phyloP scores from a whole-genome alignment of 768 basidiomycete species.

The Hemileccinum impolitum region DNA sequence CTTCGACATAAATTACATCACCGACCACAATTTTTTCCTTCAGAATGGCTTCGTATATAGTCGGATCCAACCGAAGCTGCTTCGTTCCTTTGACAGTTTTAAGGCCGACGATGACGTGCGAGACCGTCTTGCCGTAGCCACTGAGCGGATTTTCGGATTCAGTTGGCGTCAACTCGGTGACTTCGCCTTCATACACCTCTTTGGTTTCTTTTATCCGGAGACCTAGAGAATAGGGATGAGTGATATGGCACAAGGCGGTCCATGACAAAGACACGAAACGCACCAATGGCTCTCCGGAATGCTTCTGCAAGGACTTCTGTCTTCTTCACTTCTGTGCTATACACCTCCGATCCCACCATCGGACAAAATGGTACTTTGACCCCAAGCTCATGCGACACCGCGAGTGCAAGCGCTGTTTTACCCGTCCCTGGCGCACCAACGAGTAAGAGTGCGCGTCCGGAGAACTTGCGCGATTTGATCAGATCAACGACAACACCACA shows the following conservation, averaged over 20 bases:
- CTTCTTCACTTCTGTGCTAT: conserved; percentile 97
- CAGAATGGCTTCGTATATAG: conserved; percentile 94
- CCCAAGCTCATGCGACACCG: conserved; percentile 91
- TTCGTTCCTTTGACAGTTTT: conserved; percentile 94
- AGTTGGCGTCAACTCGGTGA: conserved; percentile 93
- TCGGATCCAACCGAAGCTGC: conserved; percentile 89
- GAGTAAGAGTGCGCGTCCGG: conserved; percentile 86
- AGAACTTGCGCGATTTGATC: conserved; percentile 88
- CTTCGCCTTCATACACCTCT: conserved; percentile 97
- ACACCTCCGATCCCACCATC: conserved; percentile 98
- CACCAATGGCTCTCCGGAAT: conserved; percentile 94
- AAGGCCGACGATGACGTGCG: conserved; percentile 94
- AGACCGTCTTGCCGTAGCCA: conserved; percentile 97
- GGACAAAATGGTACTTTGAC: conserved; percentile 96
- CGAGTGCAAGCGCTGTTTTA: conserved; percentile 96
- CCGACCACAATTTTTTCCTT: conserved; percentile 97
- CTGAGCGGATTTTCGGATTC: conserved; percentile 97
- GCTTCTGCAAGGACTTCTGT: conserved; percentile 95
- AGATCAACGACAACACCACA: conserved; percentile 90
- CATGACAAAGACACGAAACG: conserved; percentile 27
- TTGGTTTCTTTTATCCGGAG: conserved; percentile 99
- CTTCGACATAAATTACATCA: conserved; percentile 95
- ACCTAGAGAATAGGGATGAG: conserved; percentile 50
- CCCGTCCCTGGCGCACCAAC: conserved; percentile 97
- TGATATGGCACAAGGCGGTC: not conserved